Percentiles rank a stretch among this genome's conserved stretches.
These are phyloP conservation scores for Meripilus lineatus DNA, from an alignment of 1,284 basidiomycete species.

Conservation along the genomic window DNA sequence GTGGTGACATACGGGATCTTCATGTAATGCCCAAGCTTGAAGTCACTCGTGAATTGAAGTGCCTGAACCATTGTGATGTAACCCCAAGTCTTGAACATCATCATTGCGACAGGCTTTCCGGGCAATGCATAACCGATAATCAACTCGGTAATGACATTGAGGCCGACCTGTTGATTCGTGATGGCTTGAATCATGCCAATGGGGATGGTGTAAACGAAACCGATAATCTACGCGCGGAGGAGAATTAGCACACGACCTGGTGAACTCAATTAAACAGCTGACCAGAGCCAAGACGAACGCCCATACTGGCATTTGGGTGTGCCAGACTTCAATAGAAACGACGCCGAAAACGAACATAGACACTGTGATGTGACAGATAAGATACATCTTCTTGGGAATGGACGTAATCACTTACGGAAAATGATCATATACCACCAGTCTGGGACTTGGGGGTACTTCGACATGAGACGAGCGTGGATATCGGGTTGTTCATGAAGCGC, in stretches of 20 bases:
- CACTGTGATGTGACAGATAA: slow-evolving; percentile 19
- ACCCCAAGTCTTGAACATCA: slow-evolving; percentile 53
- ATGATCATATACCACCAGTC: slow-evolving; percentile 51
- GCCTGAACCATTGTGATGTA: slow-evolving; percentile 40
- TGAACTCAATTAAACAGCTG: slow-evolving; percentile 5
- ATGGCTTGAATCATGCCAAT: slow-evolving; percentile 51
- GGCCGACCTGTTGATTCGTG: slow-evolving; percentile 46
- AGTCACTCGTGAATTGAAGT: slow-evolving; percentile 55
- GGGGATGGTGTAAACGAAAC: slow-evolving; percentile 45
- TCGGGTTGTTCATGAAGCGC: slow-evolving; percentile 52
- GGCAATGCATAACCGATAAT: slow-evolving; percentile 46
- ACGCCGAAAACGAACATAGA: slow-evolving; percentile 58
- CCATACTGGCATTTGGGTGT: slow-evolving; percentile 66
- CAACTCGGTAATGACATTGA: slow-evolving; percentile 48
- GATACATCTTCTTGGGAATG: not conserved
- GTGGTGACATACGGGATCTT: slow-evolving; percentile 41
- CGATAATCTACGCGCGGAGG: slow-evolving; percentile 25
- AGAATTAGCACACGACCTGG: not conserved
- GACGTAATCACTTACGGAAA: slow-evolving; percentile 40
- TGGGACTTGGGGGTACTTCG: slow-evolving; percentile 54
- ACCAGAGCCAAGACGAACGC: slow-evolving; percentile 40
- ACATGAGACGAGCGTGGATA: slow-evolving; percentile 58
- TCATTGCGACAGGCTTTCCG: slow-evolving; percentile 45
- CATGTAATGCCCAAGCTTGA: slow-evolving; percentile 75
- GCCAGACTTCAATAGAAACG: slow-evolving; percentile 66